phyloP scores from a whole-genome alignment of 1,139 yeast species.

The Nadsonia starkeyi-henricii region DNA sequence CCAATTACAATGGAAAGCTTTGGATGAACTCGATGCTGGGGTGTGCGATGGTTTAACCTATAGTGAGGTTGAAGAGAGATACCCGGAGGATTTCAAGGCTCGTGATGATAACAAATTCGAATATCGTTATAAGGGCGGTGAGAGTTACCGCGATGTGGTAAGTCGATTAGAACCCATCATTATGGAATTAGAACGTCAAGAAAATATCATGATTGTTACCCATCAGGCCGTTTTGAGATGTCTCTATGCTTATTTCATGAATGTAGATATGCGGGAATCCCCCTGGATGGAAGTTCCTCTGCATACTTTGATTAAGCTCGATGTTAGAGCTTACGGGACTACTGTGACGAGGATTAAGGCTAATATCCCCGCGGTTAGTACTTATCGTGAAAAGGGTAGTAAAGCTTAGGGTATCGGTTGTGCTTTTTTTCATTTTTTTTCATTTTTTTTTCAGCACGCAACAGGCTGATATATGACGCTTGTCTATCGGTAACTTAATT shows the following conservation, averaged over 20 bases:
- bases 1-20: slow-evolving; percentile 87
- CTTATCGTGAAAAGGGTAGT: slow-evolving; percentile 80
- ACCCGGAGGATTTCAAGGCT: slow-evolving; percentile 91
- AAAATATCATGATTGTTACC: slow-evolving; percentile 85
- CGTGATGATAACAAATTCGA: slow-evolving; percentile 94
- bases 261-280: slow-evolving; percentile 90
- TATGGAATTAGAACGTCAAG: slow-evolving; percentile 96
- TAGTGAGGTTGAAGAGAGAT: slow-evolving; percentile 67
- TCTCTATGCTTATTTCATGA: slow-evolving; percentile 94
- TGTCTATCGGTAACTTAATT: too few species aligned
- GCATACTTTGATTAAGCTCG: slow-evolving; percentile 84
- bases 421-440: background rate
- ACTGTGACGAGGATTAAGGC: slow-evolving; percentile 82
- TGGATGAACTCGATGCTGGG: slow-evolving; percentile 96
- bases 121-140: slow-evolving; percentile 94
- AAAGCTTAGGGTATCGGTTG: slow-evolving; percentile 1
- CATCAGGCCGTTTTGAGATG: slow-evolving; percentile 97
- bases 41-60: slow-evolving; percentile 93
- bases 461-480: too few species aligned
- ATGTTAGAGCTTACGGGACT: slow-evolving; percentile 88
- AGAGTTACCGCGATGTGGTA: slow-evolving; percentile 89
- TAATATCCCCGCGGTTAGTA: slow-evolving; percentile 92
- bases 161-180: slow-evolving; percentile 90
- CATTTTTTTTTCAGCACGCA: too few species aligned
- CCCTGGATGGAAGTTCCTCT: slow-evolving; percentile 99